A percentile compares a stretch with the other conserved stretches of the same genome.
Conservation (phyloP, 352 stramenopile species). For the Phytophthora constricta region DNA sequence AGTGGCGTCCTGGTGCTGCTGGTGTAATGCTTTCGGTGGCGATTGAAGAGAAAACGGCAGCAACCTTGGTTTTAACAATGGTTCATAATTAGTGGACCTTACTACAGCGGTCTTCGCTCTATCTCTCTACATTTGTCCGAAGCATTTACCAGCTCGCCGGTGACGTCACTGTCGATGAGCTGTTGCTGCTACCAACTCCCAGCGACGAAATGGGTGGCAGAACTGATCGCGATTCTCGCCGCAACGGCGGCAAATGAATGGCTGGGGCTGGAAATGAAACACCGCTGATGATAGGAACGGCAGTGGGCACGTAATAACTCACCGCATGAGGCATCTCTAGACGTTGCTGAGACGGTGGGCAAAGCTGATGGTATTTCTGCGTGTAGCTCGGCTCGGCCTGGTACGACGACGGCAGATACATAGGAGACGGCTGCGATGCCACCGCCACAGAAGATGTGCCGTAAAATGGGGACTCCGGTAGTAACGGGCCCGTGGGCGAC, state of each 20-base stretch:
- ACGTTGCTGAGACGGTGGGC: conserved; percentile 11
- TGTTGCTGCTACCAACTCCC: conserved; percentile 23
- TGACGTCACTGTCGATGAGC: not conserved
- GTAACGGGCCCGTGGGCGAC: conserved; percentile 36
- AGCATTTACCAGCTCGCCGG: conserved; percentile 21
- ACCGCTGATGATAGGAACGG: conserved; percentile 10
- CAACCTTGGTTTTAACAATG: not conserved
- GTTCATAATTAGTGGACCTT: conserved; percentile 5
- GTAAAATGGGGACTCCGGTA: conserved; percentile 27
- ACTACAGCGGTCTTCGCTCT: not conserved
- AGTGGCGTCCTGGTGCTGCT: not conserved
- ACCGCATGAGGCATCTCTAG: conserved; percentile 9
- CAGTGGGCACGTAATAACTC: conserved; percentile 15
- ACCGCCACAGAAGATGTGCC: conserved; percentile 1
- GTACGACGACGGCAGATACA: conserved; percentile 7
- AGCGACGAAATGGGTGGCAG: conserved; percentile 69
- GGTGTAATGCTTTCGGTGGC: not conserved
- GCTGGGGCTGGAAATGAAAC: not conserved
- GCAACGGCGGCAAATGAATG: conserved; percentile 46
- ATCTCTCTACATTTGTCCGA: not conserved
- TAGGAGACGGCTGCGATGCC: conserved; percentile 15
- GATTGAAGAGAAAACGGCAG: not conserved
- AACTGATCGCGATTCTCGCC: conserved; percentile 37
- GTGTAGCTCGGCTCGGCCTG: conserved; percentile 20
- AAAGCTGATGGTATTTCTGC: conserved; percentile 32